Conservation (phyloP, 371 early-diverging fungal genomes). For the Haplosporangium sp. region DNA sequence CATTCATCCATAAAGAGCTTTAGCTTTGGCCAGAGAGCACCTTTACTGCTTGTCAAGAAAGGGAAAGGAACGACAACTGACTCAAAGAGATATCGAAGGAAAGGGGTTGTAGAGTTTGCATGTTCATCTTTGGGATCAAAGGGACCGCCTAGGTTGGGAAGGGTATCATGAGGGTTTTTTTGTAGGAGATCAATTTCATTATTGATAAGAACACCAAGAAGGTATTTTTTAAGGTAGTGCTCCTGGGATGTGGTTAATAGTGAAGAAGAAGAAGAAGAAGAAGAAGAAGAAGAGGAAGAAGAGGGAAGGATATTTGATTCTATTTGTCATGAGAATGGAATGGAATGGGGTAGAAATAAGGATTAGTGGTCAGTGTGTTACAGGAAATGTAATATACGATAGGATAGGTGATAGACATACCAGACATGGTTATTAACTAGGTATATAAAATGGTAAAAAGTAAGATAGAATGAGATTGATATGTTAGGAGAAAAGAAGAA, state of each 20-base stretch:
- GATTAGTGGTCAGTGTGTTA: no score
- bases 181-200: conserved; percentile 39
- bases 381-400: no score
- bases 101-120: conserved; percentile 40
- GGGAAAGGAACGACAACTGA: conserved; percentile 56
- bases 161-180: conserved; percentile 37
- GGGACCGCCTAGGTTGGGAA: conserved; percentile 52
- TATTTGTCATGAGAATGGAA: no score
- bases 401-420: background rate
- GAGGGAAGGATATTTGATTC: no score
- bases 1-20: conserved; percentile 46
- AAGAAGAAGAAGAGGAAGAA: no score
- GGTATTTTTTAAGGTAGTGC: conserved; percentile 54
- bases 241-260: conserved; percentile 35
- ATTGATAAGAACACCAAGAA: conserved; percentile 44
- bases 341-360: background rate
- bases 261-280: background rate
- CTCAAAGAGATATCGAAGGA: conserved; percentile 54
- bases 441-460: background rate
- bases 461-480: background rate
- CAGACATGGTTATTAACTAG: background rate
- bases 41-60: conserved; percentile 31
- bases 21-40: conserved; percentile 48
- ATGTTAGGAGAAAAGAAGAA: background rate
- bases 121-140: conserved; percentile 52